Evolutionary conservation across 352 stramenopile genomes (phyloP), one percentile per base, ranked within the genome.

Genomic region (Pythium phragmitis): DNA sequence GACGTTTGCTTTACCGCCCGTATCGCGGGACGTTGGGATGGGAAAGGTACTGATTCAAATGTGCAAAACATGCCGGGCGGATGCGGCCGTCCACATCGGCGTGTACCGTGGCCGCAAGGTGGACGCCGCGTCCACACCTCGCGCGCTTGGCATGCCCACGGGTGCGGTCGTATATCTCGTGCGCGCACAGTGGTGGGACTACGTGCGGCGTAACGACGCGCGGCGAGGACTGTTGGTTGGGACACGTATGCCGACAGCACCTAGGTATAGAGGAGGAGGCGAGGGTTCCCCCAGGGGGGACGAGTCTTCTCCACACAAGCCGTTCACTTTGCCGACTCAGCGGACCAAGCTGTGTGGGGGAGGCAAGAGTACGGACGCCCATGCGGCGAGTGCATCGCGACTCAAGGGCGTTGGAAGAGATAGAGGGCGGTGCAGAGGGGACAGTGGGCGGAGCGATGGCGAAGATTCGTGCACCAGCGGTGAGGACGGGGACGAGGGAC

Each of bases 21-120:
- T 85, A 43, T 21, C 67, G 21, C 36, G 58, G n/a, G 76, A 81
- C 50, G 67, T 72, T 8, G 52, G 49, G 12, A 80, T 85, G 33
- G 16, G 48, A 3, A 66, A 71, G 48, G 34, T 87, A 43, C 41
- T 79, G 12, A 41, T 64, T 36, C 70, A 77, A 37, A 79, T 87
- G 68, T 74, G 76, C 56, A 76, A 69, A 34, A 77, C 75, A 41
- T 74, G 68, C 50, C 74, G 78, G 19, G 33, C 74, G 2, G 68
- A 76, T 13, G 42, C 53, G 11, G 63, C 65, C 4, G 26, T 28
- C 12, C 76, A 57, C 17, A 64, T 70, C 17, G 68, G 52, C 12
- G 73, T 87, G 39, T 87, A 84, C 58, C 78, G 78, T 36, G 74
- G 69, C 6, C 76, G 74, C n/a, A 60, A 75, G 57, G 56, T 87